Percentiles rank a stretch among this genome's conserved stretches.
Evolutionary conservation across 345 rosid genomes (phyloP).

Genomic region (Syzygium oleosum): DNA sequence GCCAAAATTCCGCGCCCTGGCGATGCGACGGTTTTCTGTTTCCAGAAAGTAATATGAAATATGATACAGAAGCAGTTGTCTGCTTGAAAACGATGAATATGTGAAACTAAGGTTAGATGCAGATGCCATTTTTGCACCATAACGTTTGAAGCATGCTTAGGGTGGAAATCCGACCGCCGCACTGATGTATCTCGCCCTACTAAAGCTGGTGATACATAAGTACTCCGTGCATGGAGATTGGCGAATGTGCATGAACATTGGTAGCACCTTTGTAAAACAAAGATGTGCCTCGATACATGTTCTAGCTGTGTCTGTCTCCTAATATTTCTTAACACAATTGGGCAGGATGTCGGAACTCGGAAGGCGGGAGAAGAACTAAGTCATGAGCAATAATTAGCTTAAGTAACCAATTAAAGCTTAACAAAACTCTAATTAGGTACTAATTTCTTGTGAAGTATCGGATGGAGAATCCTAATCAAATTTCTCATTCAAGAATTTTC

Average conservation of each 20-base stretch:
- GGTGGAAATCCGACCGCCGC: not conserved
- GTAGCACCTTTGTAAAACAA: not conserved
- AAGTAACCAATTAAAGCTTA: not conserved
- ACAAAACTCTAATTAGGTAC: not conserved
- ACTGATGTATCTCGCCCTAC: not conserved
- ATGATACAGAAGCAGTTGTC: not conserved
- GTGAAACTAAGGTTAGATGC: not conserved
- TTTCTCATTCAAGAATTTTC: not conserved
- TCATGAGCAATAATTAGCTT: not conserved
- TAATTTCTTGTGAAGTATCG: not conserved
- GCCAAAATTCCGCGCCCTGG: conserved; percentile 31
- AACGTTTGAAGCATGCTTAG: not conserved
- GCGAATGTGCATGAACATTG: not conserved
- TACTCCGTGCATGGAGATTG: not conserved
- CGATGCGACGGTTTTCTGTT: conserved; percentile 29
- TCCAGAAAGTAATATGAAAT: not conserved
- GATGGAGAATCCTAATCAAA: not conserved
- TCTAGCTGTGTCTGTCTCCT: not conserved
- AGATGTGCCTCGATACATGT: not conserved
- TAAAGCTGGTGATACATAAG: not conserved
- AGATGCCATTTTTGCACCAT: not conserved
- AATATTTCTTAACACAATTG: not conserved
- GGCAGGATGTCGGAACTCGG: not conserved
- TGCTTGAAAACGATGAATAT: not conserved
- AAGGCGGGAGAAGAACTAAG: not conserved